Evolutionary conservation across 2,329 filamentous ascomycete species (phyloP).

Genomic region (Colletotrichum cereale): DNA sequence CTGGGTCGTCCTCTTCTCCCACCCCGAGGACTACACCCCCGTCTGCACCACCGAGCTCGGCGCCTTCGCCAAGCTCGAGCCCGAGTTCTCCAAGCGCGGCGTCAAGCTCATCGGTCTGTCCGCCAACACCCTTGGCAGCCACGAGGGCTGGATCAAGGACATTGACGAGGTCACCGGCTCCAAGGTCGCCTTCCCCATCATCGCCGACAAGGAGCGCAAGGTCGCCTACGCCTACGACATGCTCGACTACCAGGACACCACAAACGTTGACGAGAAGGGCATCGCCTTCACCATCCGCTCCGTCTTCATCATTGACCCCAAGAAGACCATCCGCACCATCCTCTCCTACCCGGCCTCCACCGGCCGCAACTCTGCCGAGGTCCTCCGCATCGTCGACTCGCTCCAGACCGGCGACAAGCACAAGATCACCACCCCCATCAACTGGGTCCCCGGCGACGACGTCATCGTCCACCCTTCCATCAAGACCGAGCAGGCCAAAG

Average conservation of each 20-base stretch:
- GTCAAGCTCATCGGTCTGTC: slow-evolving; percentile 93
- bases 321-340: slow-evolving; percentile 92
- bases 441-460: slow-evolving; percentile 90
- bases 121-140: slow-evolving; percentile 86
- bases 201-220: slow-evolving; percentile 83
- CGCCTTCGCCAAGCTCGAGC: slow-evolving; percentile 89
- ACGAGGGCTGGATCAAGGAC: slow-evolving; percentile 92
- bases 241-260: slow-evolving; percentile 85
- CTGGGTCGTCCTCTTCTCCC: slow-evolving; percentile 87
- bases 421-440: slow-evolving; percentile 88
- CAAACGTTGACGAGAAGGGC: slow-evolving; percentile 84
- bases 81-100: slow-evolving; percentile 86
- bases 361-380: slow-evolving; percentile 84
- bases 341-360: slow-evolving; percentile 94
- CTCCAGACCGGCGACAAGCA: slow-evolving; percentile 89
- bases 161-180: slow-evolving; percentile 83
- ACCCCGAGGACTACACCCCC: slow-evolving; percentile 92
- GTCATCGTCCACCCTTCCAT: slow-evolving; percentile 91
- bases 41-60: slow-evolving; percentile 97
- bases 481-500: slow-evolving; percentile 86
- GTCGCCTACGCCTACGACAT: slow-evolving; percentile 84
- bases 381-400: slow-evolving; percentile 83
- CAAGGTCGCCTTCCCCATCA: slow-evolving; percentile 81
- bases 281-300: slow-evolving; percentile 95
- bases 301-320: slow-evolving; percentile 94